Evolutionary conservation across 257 asterid species (phyloP).

Genomic region (Rauvolfia tetraphylla): DNA sequence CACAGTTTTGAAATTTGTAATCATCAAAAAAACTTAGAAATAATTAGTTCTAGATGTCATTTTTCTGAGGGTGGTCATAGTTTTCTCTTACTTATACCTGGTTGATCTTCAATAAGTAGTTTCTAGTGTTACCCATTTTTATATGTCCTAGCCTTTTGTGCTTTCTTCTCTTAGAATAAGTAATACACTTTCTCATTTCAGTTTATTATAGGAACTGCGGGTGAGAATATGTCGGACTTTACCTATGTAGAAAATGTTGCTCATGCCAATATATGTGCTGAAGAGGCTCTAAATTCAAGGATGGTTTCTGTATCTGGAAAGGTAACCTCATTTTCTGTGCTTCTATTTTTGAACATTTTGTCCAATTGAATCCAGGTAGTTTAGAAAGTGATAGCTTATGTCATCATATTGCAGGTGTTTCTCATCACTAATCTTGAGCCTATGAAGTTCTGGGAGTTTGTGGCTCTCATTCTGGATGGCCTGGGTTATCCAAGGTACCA

Average conservation of each 20-base stretch:
- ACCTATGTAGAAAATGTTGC: constrained; percentile 90
- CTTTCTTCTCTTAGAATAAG: constrained; percentile 55
- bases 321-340: constrained; percentile 38
- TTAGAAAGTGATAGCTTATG: constrained; percentile 3
- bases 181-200: constrained; percentile 90
- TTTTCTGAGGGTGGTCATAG: neutral
- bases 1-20: neutral
- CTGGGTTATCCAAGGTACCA: constrained; percentile 68
- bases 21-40: neutral
- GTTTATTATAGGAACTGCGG: constrained; percentile 91
- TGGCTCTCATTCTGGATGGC: constrained; percentile 47
- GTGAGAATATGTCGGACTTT: constrained; percentile 58
- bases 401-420: constrained; percentile 51
- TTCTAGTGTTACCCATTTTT: constrained; percentile 23
- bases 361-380: neutral
- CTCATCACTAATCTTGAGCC: constrained; percentile 72
- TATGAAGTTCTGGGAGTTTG: constrained; percentile 54
- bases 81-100: constrained; percentile 4
- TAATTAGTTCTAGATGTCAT: neutral
- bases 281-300: constrained; percentile 62
- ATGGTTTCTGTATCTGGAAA: constrained; percentile 58
- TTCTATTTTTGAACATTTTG: constrained; percentile 14
- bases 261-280: constrained; percentile 87
- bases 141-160: constrained; percentile 7
- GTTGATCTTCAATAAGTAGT: constrained; percentile 1